These are phyloP conservation scores for Microcyclospora pomicola DNA, from an alignment of 2,329 filamentous ascomycete genomes.

Conservation along the genomic window DNA sequence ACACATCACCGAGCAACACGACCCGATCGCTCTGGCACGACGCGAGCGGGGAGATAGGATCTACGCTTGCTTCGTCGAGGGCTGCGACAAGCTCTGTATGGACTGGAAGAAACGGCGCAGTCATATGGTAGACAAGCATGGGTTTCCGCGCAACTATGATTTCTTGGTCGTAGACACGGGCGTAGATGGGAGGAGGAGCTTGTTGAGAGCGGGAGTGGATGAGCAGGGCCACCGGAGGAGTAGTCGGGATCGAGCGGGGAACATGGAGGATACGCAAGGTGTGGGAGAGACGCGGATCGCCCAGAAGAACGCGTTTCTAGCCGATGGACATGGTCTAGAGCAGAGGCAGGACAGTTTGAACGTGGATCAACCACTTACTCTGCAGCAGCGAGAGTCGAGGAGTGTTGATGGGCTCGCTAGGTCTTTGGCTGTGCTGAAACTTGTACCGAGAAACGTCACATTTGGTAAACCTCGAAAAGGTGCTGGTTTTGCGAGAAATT, in stretches of 20 bases:
- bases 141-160: conserved; percentile 76
- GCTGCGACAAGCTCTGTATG: conserved; percentile 71
- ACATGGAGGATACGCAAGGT: conserved; percentile 10
- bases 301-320: background rate
- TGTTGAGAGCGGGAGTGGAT: conserved; percentile 48
- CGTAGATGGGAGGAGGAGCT: conserved; percentile 70
- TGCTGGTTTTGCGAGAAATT: background rate
- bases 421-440: conserved; percentile 12
- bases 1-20: conserved; percentile 85
- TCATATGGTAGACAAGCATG: conserved; percentile 89
- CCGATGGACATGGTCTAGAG: background rate
- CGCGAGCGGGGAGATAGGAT: conserved; percentile 76
- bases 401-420: conserved; percentile 8
- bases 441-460: conserved; percentile 13
- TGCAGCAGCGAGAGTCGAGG: conserved; percentile 1
- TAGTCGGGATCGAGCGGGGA: conserved; percentile 15
- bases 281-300: conserved; percentile 9
- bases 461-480: conserved; percentile 4
- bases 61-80: conserved; percentile 83
- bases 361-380: background rate
- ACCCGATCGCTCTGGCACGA: conserved; percentile 58
- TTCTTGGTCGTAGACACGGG: conserved; percentile 77
- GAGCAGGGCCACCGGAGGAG: conserved; percentile 19
- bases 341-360: background rate
- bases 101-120: conserved; percentile 71